Conservation (phyloP, 352 stramenopile genomes). For the Phytophthora ramorum region DNA sequence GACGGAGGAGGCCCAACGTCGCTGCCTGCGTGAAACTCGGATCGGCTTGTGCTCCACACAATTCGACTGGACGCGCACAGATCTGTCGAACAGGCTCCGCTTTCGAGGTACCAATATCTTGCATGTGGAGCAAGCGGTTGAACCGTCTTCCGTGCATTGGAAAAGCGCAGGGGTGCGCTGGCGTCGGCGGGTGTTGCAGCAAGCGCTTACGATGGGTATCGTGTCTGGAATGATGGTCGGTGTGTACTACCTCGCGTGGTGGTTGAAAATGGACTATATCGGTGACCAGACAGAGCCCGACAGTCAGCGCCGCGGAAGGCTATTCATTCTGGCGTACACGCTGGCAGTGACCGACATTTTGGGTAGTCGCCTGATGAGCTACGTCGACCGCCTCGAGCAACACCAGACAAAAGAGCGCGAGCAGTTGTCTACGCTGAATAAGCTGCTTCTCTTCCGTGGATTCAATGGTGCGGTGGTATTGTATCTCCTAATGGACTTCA, state of each 20-base stretch:
- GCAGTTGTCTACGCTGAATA: constrained; percentile 83
- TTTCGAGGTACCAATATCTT: constrained; percentile 81
- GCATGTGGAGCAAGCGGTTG: constrained; percentile 63
- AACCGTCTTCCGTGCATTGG: constrained; percentile 78
- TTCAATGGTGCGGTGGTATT: constrained; percentile 84
- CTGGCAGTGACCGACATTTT: constrained; percentile 65
- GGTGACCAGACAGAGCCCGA: constrained; percentile 28
- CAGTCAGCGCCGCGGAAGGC: constrained; percentile 43
- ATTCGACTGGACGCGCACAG: constrained; percentile 43
- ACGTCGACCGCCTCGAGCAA: constrained; percentile 63
- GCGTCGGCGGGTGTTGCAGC: constrained; percentile 44
- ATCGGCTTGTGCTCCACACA: constrained; percentile 58
- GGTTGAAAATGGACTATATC: constrained; percentile 50
- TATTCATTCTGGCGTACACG: constrained; percentile 63
- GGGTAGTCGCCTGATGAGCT: constrained; percentile 66
- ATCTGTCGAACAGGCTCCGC: constrained; percentile 44
- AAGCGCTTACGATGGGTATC: constrained; percentile 54
- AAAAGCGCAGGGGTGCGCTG: constrained; percentile 64
- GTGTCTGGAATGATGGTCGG: constrained; percentile 57
- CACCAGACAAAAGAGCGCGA: constrained; percentile 73
- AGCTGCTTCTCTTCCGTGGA: constrained; percentile 71
- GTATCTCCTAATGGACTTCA: constrained; percentile 80
- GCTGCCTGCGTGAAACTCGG: constrained; percentile 55
- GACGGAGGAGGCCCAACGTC: constrained; percentile 64
- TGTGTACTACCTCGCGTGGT: constrained; percentile 58